Base-by-base conservation (phyloP, 2,329 filamentous ascomycete genomes). In the Cercospora sp. region DNA sequence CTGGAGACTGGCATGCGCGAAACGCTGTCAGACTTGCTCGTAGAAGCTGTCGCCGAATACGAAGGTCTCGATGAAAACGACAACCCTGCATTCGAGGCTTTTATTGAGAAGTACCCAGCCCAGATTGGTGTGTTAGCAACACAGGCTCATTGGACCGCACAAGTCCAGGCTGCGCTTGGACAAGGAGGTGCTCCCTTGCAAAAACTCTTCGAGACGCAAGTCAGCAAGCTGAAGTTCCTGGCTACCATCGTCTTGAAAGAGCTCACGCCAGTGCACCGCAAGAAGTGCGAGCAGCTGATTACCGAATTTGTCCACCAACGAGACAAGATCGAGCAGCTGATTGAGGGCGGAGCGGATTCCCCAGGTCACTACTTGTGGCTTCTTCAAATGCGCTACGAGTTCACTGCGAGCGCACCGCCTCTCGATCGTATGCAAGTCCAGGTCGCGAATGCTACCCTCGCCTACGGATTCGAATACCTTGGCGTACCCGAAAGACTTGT, bases 251-350 rank as follows among this genome's bases (percentile, higher is more conserved):
- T 99, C 12, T 85, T 99, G 16, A 92, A 92, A 45, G 94, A 99
- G 75, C 87, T 99, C 23, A 91, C 94, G 72, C 84, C 92, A 6
- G 91, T 97, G 60, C 88, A 91, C 77, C 88, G 95, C 70, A 97
- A 97, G 85, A 97, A 97, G 83, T 99, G 94, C 80, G 95, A 99
- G 79, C 94, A 97, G 80, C 87, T 99, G 72, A 99, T 99, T 77
- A 99, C 96, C 0, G 96, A 99, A 79, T 98, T 95, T 77, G 95
- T 99, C 13, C 95, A 99, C 78, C 96, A 99, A 80, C 91, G 95
- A 69, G 95, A 99, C 79, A 88, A 91, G 18, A 95, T 98, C 71
- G 91, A 94, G 76, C 96, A 92, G 79, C 88, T 99, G 28, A 87
- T 94, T 59, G 86, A 90, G 57, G 84, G 88, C 57, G 90, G 90